Evolutionary conservation across 768 basidiomycete genomes (phyloP), one percentile per base, ranked within the genome.

Genomic region (Candolleomyces aberdarensis): DNA sequence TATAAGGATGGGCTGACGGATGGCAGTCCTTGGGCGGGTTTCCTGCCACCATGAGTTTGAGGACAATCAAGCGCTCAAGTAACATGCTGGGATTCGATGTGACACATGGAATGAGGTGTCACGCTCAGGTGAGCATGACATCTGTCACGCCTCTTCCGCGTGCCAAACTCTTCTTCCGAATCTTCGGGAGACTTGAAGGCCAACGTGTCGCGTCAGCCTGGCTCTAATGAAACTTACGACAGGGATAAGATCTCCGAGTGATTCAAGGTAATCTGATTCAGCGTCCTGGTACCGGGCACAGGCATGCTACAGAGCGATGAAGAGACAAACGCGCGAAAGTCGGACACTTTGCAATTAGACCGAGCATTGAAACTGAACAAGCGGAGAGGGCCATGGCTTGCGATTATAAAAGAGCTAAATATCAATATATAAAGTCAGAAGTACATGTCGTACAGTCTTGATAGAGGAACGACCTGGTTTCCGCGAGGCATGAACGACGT

Each of bases 261-360:
- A 64, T 80, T 84, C 67, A 88, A 69, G 65, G 82, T 83, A 54
- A 87, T 85, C 76, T 83, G 87, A 66, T 76, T 83, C 65, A 86
- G 81, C 60, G 84, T 86, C 69, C 83, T 81, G 64, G 85, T 85
- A 83, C 87, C 86, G 69, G 85, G 85, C 58, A 74, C 82, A 72
- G 85, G 80, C 86, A 86, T 86, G 64, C 72, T 75, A 66, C 50
- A 61, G 55, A 56, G 31, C 29, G 44, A 64, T 55, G 58, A 46
- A 58, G 53, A 58, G 61, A 56, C 39, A 61, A 61, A 26, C 26
- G 3, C 1, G 3, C 26, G 56, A 50, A 50, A 57, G 52, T 57
- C 50, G 51, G 43, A 44, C 36, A 17, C 10, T 46, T 46, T 26
- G 36, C 36, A 36, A 36, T 36, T 36, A 46, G 19, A 46, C 19